Evolutionary conservation across 2,329 filamentous ascomycete species (phyloP), one percentile per base, ranked within the genome.

Genomic region (Didymella segeticola): DNA sequence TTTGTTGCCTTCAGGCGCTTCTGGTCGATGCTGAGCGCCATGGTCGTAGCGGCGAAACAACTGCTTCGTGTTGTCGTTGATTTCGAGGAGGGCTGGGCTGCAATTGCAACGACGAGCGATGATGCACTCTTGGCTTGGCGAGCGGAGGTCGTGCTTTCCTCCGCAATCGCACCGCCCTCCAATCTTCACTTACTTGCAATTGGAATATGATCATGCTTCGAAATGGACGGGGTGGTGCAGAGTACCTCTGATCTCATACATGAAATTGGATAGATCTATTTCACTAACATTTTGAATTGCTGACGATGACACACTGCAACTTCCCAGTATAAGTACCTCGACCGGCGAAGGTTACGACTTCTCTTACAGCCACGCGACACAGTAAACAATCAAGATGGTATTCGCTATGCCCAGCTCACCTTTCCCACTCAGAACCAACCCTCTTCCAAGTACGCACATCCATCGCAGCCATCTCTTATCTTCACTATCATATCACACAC

Each of bases 1-100:
- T 96, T 97, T 50, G 93, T 98, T 75, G 88, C 88, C 82, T 89
- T 90, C 51, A 97, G 80, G 68, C 96, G 85, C 81, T 96, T 96
- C 62, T 90, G 88, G 76, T 97, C 93, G 58, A 95, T 91, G 62
- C 86, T 89, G 48, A 89, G 88, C 65, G 90, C 89, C 91, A 95
- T 95, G 62, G 60, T 79, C 59, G 58, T 51, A 43, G 39, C n/a
- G 27, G 11, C 20, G 33, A 12, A 31, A 20, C 23, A 31, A 42
- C 19, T 14, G 47, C 39, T 38, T 14, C 20, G 39, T 19, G 38
- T 30, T 37, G 26, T 25, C 15, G 33, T 34, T 39, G 33, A 30
- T 33, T n/a, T 39, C 11, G 22, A 29, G 33, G 19, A 29, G 31
- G 20, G 38, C 15, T 43, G 38, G 19, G 33, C n/a, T 47, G 36